phyloP scores from a whole-genome alignment of 306 rosid genomes.

The Quercus robur region DNA sequence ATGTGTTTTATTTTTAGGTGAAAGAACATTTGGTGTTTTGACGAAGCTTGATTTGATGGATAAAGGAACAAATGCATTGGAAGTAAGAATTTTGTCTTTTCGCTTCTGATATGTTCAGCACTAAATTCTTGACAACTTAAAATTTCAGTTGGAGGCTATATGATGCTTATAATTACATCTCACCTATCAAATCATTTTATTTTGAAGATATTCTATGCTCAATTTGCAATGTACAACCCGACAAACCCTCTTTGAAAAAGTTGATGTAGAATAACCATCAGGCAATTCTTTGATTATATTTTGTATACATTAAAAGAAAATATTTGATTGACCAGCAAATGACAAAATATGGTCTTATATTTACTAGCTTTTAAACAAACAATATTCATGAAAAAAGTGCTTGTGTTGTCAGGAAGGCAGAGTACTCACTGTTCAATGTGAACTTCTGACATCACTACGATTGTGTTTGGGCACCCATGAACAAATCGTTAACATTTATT shows the following conservation, averaged over 20 bases:
- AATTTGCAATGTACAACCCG: neutral
- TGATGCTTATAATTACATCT: neutral
- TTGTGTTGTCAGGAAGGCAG: neutral
- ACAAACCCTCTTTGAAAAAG: neutral
- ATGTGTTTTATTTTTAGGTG: constrained; percentile 43
- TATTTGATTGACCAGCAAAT: neutral
- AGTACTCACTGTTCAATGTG: neutral
- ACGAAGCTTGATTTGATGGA: constrained; percentile 98
- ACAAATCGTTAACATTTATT: neutral
- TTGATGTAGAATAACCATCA: neutral
- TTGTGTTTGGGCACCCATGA: neutral
- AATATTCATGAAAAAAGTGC: neutral
- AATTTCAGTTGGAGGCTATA: constrained; percentile 15
- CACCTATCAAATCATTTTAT: neutral
- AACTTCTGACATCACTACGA: neutral
- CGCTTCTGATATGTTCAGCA: constrained; percentile 6
- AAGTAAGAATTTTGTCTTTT: constrained; percentile 46
- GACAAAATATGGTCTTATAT: neutral
- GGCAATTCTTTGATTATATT: neutral
- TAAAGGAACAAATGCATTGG: constrained; percentile 84
- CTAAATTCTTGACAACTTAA: constrained; percentile 13
- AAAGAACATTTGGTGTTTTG: constrained; percentile 85
- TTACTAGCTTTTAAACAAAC: neutral
- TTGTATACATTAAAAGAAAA: neutral
- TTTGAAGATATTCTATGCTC: neutral